Evolutionary conservation across 805 yeast species (phyloP), one percentile per base, ranked within the genome.

Genomic region (Kazachstania martiniae): DNA sequence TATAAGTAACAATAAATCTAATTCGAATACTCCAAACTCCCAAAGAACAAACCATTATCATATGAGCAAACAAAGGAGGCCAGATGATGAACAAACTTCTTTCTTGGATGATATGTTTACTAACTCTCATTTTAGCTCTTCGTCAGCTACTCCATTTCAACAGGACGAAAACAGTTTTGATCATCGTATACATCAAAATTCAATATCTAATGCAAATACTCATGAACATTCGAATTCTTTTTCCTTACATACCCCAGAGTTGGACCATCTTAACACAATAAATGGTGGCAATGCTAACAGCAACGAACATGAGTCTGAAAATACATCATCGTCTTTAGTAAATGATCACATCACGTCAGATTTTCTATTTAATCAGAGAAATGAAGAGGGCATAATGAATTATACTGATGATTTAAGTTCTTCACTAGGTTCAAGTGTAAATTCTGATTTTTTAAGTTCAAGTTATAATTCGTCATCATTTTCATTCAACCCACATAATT

Each of bases 391-490:
- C 19, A 29, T 39, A 19, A 35, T 47, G 8, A 40, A 38, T 23
- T 41, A 42, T 18, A 29, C 47, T 6, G 59, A 53, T 28, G 59
- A 53, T 13, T 19, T 51, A 2, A 40, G 46, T 18, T 51, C 58
- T 6, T 54, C 59, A 2, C 29, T 53, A 6, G 47, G 53, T 5
- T 52, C 59, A 3, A 51, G 56, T 27, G 32, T 51, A 7, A 35
- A 46, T 21, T 47, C 51, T 8, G 56, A 50, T 5, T 15, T 42
- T 18, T 32, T 46, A 14, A 42, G 51, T 5, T 45, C 58, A 10
- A 43, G 41, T 31, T 40, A 37, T 21, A 31, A 37, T 6, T 48
- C 54, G 8, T 45, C 57, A 2, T 51, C 57, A 7, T 43, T 45
- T 14, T 38, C 49, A 2, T 40, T 41, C 29, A 53, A 50, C 21